phyloP scores from a whole-genome alignment of 371 early-diverging fungal species.

The Batkoa obscura region DNA sequence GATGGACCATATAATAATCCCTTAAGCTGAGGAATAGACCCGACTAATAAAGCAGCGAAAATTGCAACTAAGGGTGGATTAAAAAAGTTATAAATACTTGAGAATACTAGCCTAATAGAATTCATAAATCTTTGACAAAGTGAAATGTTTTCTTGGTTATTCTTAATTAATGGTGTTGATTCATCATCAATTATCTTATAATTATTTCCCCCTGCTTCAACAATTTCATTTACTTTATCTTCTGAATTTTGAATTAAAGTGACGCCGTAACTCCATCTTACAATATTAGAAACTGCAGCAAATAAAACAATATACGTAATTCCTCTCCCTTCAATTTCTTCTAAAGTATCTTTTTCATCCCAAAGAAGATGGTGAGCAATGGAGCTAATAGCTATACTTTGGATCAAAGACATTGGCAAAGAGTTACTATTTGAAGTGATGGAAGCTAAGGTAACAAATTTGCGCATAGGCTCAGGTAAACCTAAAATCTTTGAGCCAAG shows the following conservation, averaged over 20 bases:
- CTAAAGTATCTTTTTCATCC: slow-evolving; percentile 32
- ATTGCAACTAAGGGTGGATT: slow-evolving; percentile 38
- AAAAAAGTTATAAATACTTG: slow-evolving; percentile 14
- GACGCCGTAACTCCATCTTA: slow-evolving; percentile 60
- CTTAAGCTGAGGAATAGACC: slow-evolving; percentile 26
- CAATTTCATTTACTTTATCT: not conserved
- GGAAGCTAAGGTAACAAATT: slow-evolving; percentile 35
- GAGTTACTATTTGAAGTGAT: slow-evolving; percentile 56
- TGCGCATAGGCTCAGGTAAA: slow-evolving; percentile 19
- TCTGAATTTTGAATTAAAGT: slow-evolving; percentile 18
- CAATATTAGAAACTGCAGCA: slow-evolving; percentile 47
- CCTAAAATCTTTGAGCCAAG: slow-evolving; percentile 17
- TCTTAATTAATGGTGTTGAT: not conserved
- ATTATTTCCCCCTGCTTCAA: not conserved
- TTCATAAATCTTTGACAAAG: not conserved
- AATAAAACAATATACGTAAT: slow-evolving; percentile 54
- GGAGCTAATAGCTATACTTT: slow-evolving; percentile 43
- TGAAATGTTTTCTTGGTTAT: not conserved
- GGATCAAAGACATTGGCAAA: slow-evolving; percentile 45
- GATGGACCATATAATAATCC: slow-evolving; percentile 24
- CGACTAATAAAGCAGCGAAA: slow-evolving; percentile 22
- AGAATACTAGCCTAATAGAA: not conserved
- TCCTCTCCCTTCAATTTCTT: slow-evolving; percentile 44
- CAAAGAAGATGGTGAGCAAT: slow-evolving; percentile 33
- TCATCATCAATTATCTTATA: not conserved